Evolutionary conservation across 2,329 filamentous ascomycete species (phyloP), one percentile per base, ranked within the genome.

Genomic region (Ceratocystiopsis minuta): DNA sequence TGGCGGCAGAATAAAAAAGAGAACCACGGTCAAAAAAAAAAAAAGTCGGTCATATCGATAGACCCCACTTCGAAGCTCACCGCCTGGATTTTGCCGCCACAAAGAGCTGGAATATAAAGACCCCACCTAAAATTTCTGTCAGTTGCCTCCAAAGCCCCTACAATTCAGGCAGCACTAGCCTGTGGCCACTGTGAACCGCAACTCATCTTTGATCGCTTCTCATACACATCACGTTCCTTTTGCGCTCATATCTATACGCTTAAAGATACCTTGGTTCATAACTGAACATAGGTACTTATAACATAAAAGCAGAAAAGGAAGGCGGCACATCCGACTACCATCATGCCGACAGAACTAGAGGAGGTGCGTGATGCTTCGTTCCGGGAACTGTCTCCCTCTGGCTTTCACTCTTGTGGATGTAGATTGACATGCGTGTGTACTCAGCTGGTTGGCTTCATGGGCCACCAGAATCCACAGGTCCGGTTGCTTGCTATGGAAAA

Each of bases 381-480:
- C 24, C 2, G 18, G 16, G 16, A 16, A 9, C 36, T 35, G 15
- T 6, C n/a, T 24, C 4, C 4, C 24, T 31, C 16, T 9, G 16
- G 10, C 7, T 24, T 14, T 11, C 5, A 13, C 10, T 24, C 12
- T n/a, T 15, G 15, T 18, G 11, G 11, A 12, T 4, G 3, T 16
- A 31, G 31, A 46, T 41, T 40, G 34, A 42, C 28, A 24, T 16
- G 16, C 10, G 39, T 24, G 18, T 43, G 24, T 28, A 28, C 34
- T 38, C 51, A 93, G 84, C 75, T 94, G 42, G 85, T 95, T 47
- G 85, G 86, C 57, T 95, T 96, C 61, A 81, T 96, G 45, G 80
- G 83, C 60, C 80, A 93, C 62, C 83, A 83, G 46, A 94, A 92
- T 57, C 84, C 85, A 36, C 82, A 94, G 57, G 85, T 96, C 49